A percentile compares a stretch with the other conserved stretches of the same genome.
Evolutionary conservation across 2,329 filamentous ascomycete genomes (phyloP).

Genomic region (Claviceps humidiphila): DNA sequence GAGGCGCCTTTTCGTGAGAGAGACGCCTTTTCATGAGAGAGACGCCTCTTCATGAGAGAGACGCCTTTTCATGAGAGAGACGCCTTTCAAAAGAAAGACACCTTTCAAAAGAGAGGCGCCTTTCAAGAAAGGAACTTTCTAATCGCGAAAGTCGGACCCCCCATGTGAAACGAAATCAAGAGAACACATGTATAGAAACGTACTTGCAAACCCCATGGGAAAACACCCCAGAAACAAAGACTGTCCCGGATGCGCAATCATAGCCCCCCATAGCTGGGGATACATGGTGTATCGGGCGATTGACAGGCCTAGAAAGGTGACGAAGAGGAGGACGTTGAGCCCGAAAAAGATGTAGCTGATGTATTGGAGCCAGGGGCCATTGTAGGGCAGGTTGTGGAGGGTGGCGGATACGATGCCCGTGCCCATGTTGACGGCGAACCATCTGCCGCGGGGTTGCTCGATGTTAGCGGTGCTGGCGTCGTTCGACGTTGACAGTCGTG

Average conservation of each 20-base stretch:
- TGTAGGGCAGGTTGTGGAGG: constrained; percentile 48
- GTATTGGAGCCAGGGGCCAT: constrained; percentile 42
- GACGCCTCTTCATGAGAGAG: no score
- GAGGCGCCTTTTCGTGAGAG: no score
- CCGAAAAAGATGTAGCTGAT: constrained; percentile 47
- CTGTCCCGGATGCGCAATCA: constrained; percentile 54
- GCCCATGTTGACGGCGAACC: constrained; percentile 52
- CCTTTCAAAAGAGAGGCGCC: no score
- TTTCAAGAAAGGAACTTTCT: no score
- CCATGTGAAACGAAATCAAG: no score
- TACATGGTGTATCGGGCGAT: constrained; percentile 50
- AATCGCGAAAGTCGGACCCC: no score
- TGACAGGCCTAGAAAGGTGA: constrained; percentile 38
- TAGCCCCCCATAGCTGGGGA: constrained; percentile 50
- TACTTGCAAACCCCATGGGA: constrained; percentile 53
- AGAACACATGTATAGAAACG: constrained; percentile 2
- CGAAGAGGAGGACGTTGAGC: constrained; percentile 46
- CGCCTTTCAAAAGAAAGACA: no score
- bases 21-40: no score
- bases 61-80: no score
- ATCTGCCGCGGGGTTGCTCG: constrained; percentile 20
- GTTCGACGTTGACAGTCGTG: background rate
- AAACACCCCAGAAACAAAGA: constrained; percentile 56
- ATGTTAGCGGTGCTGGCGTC: background rate
- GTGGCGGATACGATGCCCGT: constrained; percentile 55